A percentile compares a stretch with the other conserved stretches of the same genome.
Evolutionary conservation across 495 filamentous ascomycete genomes (phyloP).

Genomic region (Coniosporium apollinis): DNA sequence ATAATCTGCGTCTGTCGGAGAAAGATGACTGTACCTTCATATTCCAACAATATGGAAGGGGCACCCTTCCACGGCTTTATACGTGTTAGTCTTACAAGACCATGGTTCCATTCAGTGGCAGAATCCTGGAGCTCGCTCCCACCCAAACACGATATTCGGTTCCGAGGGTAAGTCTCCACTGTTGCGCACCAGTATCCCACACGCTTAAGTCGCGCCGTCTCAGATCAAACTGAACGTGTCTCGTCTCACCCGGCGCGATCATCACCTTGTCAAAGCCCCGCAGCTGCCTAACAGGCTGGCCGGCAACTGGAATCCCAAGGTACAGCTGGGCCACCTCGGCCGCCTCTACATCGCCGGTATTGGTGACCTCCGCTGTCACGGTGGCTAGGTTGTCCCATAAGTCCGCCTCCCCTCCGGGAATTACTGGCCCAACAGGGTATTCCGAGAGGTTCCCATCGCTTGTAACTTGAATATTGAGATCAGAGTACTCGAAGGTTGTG

Average conservation of each 20-base stretch:
- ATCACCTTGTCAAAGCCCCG: constrained; percentile 9
- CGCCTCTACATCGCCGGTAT: constrained; percentile 5
- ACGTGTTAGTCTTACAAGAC: no score
- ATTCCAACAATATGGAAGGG: no score
- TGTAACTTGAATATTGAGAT: not conserved
- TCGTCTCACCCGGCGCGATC: constrained; percentile 6
- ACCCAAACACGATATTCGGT: no score
- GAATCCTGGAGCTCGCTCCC: no score
- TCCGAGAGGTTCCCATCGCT: not conserved
- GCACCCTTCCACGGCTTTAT: no score
- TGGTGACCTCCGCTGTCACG: constrained; percentile 2
- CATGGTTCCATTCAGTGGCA: no score
- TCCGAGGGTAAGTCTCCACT: no score
- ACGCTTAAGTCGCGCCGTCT: constrained; percentile 7
- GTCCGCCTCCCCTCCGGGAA: not conserved
- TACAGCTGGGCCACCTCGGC: constrained; percentile 12
- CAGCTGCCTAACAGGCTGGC: constrained; percentile 5
- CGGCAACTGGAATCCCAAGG: constrained; percentile 6
- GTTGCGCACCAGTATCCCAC: no score
- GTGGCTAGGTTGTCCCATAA: constrained; percentile 9
- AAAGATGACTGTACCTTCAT: no score
- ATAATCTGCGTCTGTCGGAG: no score
- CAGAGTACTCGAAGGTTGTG: constrained; percentile 9
- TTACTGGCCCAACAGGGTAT: not conserved
- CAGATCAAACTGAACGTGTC: constrained; percentile 4